Evolutionary conservation across 495 filamentous ascomycete species (phyloP), one percentile per base, ranked within the genome.

Genomic region (Hamigera avellanea): DNA sequence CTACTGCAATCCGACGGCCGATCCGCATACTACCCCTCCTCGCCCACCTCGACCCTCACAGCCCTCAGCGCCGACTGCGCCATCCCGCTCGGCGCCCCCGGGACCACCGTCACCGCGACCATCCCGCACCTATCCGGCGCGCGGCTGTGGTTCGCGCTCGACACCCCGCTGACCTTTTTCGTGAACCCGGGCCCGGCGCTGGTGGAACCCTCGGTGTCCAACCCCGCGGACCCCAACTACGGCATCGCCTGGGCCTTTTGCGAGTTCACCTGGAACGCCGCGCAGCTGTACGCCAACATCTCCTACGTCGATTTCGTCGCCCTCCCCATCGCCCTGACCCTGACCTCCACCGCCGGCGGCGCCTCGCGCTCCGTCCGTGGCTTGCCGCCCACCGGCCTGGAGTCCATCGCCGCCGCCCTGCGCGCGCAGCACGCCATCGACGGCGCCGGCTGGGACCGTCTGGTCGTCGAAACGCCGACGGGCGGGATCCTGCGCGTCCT

Each of bases 201-300:
- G 3, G 81, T 85, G 15, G 81, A 85, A 52, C 82, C 82, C 0
- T 73, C 71, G 5, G 71, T 78, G 8, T 77, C 73, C 10, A 86
- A 85, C 48, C 53, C 64, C 0, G 55, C 66, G 0, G 82, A 87
- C 49, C 58, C 74, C 0, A 86, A 85, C 46, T 75, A 78, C 49
- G 66, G 72, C 19, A 54, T 73, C 19, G 45, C 52, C 32, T 87
- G 81, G 77, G 69, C 63, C 19, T 87, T 87, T 48, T 70, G 64
- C 55, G 82, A 87, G 50, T 83, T 86, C 53, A 87, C 82, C 2
- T 81, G 70, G 57, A 82, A 83, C 53, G 49, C 49, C 32, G 37
- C 54, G 14, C 74, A 85, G 56, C 64, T 86, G 2, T 87, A 80
- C 49, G 80, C 72, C 33, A 87, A 87, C 48, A 81, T 86, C 45